phyloP scores from a whole-genome alignment of 768 basidiomycete species.

The Boletus barrowsii region DNA sequence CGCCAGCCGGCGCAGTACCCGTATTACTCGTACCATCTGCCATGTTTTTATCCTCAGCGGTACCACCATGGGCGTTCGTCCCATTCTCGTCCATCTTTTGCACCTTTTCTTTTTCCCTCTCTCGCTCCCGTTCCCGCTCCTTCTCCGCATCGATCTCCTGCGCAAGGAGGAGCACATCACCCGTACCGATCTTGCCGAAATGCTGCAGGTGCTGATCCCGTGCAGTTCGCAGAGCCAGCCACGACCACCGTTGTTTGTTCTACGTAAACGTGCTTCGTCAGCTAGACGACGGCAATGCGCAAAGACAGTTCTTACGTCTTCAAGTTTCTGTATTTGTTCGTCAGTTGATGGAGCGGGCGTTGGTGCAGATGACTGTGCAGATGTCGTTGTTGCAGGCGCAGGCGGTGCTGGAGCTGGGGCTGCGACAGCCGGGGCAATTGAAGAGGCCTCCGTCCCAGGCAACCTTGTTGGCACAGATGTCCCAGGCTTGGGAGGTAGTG shows the following conservation, averaged over 20 bases:
- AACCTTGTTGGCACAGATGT: slow-evolving; percentile 32
- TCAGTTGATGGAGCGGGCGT: slow-evolving; percentile 37
- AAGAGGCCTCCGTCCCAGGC: slow-evolving; percentile 33
- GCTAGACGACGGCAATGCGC: not conserved
- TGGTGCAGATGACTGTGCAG: slow-evolving; percentile 17
- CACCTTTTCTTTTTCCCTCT: slow-evolving; percentile 31
- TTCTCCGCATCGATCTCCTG: slow-evolving; percentile 36
- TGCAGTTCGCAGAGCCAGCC: slow-evolving; percentile 76
- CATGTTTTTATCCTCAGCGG: slow-evolving; percentile 22
- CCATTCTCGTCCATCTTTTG: slow-evolving; percentile 25
- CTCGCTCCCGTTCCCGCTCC: slow-evolving; percentile 38
- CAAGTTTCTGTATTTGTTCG: slow-evolving; percentile 52
- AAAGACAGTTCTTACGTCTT: slow-evolving; percentile 47
- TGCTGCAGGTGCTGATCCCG: slow-evolving; percentile 71
- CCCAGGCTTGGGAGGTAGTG: slow-evolving; percentile 69
- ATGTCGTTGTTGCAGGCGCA: slow-evolving; percentile 12
- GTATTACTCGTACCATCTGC: slow-evolving; percentile 19
- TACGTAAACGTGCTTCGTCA: slow-evolving; percentile 29
- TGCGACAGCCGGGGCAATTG: slow-evolving; percentile 15
- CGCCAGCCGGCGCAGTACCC: slow-evolving; percentile 26
- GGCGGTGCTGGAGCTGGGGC: slow-evolving; percentile 10
- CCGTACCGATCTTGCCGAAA: slow-evolving; percentile 80
- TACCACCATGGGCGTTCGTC: slow-evolving; percentile 19
- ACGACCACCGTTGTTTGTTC: slow-evolving; percentile 77
- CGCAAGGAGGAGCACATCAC: slow-evolving; percentile 56